A percentile compares a stretch with the other conserved stretches of the same genome.
Conservation (phyloP, 305 asterid species). For the Fraxinus platypoda region DNA sequence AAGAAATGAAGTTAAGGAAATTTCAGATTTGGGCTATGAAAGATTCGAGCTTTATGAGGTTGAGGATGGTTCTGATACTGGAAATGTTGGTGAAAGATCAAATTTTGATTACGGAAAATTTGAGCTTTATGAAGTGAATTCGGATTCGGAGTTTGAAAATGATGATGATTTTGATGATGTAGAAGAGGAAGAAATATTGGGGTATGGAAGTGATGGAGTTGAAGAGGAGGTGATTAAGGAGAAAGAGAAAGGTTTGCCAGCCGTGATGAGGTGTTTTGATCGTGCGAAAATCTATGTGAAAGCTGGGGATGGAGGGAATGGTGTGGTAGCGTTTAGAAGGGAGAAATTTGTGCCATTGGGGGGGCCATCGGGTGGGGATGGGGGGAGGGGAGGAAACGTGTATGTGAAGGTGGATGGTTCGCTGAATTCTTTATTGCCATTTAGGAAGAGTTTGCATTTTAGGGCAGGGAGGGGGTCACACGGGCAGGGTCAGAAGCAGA, state of each 20-base stretch:
- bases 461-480: constrained; percentile 83
- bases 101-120: constrained; percentile 57
- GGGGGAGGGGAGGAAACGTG: constrained; percentile 91
- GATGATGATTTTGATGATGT: constrained; percentile 43
- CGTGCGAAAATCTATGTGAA: constrained; percentile 71
- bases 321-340: constrained; percentile 89
- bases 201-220: constrained; percentile 25
- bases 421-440: constrained; percentile 82
- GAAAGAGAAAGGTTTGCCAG: constrained; percentile 93
- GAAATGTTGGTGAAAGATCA: constrained; percentile 16
- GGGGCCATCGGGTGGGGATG: constrained; percentile 97
- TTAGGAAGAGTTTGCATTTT: constrained; percentile 73
- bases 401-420: constrained; percentile 70
- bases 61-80: constrained; percentile 15
- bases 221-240: constrained; percentile 54
- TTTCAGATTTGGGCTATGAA: constrained; percentile 1
- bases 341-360: constrained; percentile 92
- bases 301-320: constrained; percentile 95
- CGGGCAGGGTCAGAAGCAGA: constrained; percentile 76
- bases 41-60: constrained; percentile 21
- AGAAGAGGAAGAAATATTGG: constrained; percentile 30
- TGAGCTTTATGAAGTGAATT: constrained; percentile 64
- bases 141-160: constrained; percentile 48
- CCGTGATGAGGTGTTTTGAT: constrained; percentile 95
- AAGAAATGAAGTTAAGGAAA: constrained; percentile 23